Conservation (phyloP, 2,329 filamentous ascomycete species). For the Coniochaeta sp. region DNA sequence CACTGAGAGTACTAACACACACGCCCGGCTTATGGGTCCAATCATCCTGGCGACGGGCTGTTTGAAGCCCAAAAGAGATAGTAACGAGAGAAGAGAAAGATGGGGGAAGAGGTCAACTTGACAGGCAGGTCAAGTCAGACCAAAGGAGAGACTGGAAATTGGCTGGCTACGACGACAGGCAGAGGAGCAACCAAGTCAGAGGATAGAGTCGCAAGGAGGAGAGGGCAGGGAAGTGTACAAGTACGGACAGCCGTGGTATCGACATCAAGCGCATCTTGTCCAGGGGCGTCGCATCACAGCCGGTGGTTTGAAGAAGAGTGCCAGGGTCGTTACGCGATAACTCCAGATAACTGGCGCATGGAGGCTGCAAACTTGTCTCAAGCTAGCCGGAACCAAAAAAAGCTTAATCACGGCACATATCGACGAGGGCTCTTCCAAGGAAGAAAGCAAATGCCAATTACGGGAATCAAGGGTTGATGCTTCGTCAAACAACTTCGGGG, state of each 20-base stretch:
- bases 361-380: neutral
- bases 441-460: neutral
- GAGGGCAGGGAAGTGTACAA: constrained; percentile 1
- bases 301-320: neutral
- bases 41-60: constrained; percentile 7
- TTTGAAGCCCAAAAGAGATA: constrained; percentile 3
- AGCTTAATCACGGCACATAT: neutral
- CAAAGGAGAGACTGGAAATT: neutral
- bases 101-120: neutral
- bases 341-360: neutral
- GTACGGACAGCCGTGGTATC: neutral
- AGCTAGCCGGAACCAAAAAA: neutral
- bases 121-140: neutral
- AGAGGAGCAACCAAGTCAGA: neutral
- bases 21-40: constrained; percentile 9
- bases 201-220: neutral
- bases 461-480: neutral
- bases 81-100: constrained; percentile 1
- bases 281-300: neutral
- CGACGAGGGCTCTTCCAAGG: constrained; percentile 1
- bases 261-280: neutral
- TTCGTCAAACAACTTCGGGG: neutral
- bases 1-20: constrained; percentile 6
- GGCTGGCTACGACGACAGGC: neutral
- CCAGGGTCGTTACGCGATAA: neutral